Evolutionary conservation across 2,329 filamentous ascomycete species (phyloP).

Genomic region (Teratosphaeria destructans): DNA sequence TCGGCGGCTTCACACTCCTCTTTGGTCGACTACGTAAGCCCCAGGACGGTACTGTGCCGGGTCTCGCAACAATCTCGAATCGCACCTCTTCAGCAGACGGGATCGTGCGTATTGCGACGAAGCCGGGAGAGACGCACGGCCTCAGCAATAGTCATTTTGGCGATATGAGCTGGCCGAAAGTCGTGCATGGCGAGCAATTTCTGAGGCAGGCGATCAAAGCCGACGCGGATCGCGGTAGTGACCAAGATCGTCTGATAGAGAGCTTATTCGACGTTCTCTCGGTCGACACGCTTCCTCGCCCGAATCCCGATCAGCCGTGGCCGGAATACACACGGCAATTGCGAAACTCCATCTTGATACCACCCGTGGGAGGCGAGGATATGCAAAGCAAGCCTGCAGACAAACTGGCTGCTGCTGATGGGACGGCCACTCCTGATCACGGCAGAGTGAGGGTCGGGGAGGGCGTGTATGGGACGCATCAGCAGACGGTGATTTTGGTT

Average conservation of each 20-base stretch:
- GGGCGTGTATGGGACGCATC: conserved; percentile 53
- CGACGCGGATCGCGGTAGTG: conserved; percentile 29
- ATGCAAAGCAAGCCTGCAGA: conserved; percentile 30
- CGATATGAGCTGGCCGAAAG: conserved; percentile 52
- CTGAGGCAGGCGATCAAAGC: conserved; percentile 40
- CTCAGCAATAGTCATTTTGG: conserved; percentile 52
- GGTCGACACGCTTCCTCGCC: conserved; percentile 44
- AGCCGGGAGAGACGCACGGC: conserved; percentile 43
- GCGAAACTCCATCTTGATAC: conserved; percentile 51
- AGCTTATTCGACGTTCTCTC: conserved; percentile 44
- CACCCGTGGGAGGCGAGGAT: conserved; percentile 41
- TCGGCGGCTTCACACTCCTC: conserved; percentile 53
- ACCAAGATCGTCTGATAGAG: conserved; percentile 41
- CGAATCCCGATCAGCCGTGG: conserved; percentile 39
- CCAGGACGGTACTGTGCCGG: conserved; percentile 13
- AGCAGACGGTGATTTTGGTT: conserved; percentile 52
- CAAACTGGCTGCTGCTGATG: conserved; percentile 29
- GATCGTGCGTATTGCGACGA: conserved; percentile 41
- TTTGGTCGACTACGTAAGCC: conserved; percentile 41
- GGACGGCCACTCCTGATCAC: conserved; percentile 7
- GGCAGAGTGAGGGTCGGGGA: conserved; percentile 12
- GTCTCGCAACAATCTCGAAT: conserved; percentile 52
- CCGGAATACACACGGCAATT: conserved; percentile 47
- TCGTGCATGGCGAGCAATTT: conserved; percentile 45
- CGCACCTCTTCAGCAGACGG: conserved; percentile 43